phyloP scores from a whole-genome alignment of 1,139 yeast genomes.

The Schizosaccharomyces versatilis region DNA sequence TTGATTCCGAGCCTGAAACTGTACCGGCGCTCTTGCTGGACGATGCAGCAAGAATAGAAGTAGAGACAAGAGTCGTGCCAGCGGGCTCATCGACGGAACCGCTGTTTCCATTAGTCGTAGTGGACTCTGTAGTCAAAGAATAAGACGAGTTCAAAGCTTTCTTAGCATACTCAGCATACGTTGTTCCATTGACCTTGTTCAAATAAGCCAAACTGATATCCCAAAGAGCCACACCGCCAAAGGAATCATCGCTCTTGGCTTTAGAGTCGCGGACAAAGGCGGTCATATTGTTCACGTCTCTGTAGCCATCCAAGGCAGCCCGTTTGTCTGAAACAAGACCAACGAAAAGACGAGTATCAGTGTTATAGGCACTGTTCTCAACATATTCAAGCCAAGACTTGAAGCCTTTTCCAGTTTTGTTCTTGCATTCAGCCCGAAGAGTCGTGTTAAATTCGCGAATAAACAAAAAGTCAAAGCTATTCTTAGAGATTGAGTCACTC shows the following conservation, averaged over 20 bases:
- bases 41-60: neutral
- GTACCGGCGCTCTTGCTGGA: neutral
- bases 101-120: too few species aligned
- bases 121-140: too few species aligned
- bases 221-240: slow-evolving; percentile 8
- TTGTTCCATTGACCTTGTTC: neutral
- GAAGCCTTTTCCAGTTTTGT: slow-evolving; percentile 39
- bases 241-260: neutral
- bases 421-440: slow-evolving; percentile 3
- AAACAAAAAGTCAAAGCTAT: slow-evolving; percentile 62
- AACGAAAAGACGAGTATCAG: slow-evolving; percentile 34
- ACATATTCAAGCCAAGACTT: slow-evolving; percentile 66
- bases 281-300: neutral
- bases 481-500: slow-evolving; percentile 39
- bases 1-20: too few species aligned
- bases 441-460: slow-evolving; percentile 18
- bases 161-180: too few species aligned
- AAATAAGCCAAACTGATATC: slow-evolving; percentile 2
- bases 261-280: neutral
- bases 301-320: slow-evolving; percentile 27
- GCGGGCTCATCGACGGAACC: too few species aligned
- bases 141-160: too few species aligned
- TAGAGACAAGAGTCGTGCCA: neutral
- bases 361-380: slow-evolving; percentile 37
- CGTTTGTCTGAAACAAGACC: slow-evolving; percentile 52